Evolutionary conservation across 140 eudicot species (phyloP).

Genomic region (Flaveria floridana): DNA sequence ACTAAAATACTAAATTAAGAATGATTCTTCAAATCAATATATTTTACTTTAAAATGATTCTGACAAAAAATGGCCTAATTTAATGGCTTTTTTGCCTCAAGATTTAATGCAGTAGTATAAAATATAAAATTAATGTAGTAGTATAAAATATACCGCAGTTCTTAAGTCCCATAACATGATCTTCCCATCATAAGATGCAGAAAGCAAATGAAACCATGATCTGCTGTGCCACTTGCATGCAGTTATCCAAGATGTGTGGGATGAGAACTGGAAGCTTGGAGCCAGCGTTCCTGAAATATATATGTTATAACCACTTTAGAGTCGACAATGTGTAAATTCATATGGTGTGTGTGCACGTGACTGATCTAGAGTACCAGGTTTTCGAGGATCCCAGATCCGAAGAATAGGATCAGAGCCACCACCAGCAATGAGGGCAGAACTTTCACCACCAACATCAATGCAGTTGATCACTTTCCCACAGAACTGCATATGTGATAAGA

Average conservation of each 20-base stretch:
- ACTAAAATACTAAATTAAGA: neutral
- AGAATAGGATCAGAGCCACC: constrained; percentile 84
- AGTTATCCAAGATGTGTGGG: constrained; percentile 85
- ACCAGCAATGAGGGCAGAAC: constrained; percentile 82
- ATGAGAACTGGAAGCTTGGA: constrained; percentile 80
- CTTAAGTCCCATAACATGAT: constrained; percentile 98
- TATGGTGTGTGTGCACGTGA: neutral
- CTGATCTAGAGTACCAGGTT: constrained; percentile 60
- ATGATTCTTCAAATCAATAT: neutral
- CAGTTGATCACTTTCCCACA: constrained; percentile 85
- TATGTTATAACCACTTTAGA: constrained; percentile 2
- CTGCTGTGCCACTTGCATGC: constrained; percentile 85
- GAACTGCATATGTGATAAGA: constrained; percentile 36
- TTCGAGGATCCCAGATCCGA: constrained; percentile 98
- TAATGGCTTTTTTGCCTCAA: neutral
- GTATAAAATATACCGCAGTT: constrained; percentile 59
- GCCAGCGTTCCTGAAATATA: constrained; percentile 65
- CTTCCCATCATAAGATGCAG: constrained; percentile 95
- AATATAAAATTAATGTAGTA: neutral
- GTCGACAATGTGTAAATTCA: neutral
- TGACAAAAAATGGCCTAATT: neutral
- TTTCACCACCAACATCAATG: constrained; percentile 91
- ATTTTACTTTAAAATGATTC: neutral
- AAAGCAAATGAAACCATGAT: constrained; percentile 85
- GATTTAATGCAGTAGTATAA: neutral